Conservation (phyloP, 1,284 basidiomycete species). For the Apiotrichum gracile region DNA sequence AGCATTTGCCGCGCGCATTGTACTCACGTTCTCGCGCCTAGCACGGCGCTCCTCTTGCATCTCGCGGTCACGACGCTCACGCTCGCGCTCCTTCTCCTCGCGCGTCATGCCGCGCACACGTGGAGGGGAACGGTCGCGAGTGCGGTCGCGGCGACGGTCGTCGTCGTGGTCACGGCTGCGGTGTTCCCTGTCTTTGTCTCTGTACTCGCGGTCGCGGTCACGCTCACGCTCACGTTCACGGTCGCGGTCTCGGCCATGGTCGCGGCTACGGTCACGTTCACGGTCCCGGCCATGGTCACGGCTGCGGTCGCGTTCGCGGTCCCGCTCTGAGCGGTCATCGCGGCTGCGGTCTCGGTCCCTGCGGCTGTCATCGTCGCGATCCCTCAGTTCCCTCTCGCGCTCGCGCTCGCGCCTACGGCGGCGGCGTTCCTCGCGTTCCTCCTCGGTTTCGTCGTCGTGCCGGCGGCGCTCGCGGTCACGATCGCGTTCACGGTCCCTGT, state of each 20-base stretch:
- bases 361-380: constrained; percentile 52
- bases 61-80: constrained; percentile 38
- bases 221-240: constrained; percentile 3
- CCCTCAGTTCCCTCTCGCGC: constrained; percentile 1
- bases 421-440: constrained; percentile 51
- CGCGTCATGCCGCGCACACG: constrained; percentile 28
- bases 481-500: constrained; percentile 39
- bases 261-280: constrained; percentile 32
- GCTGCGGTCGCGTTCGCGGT: constrained; percentile 37
- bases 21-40: constrained; percentile 18
- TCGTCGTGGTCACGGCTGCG: constrained; percentile 15
- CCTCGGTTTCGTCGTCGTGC: constrained; percentile 4
- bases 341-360: constrained; percentile 20
- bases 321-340: constrained; percentile 1
- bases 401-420: constrained; percentile 44
- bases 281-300: constrained; percentile 28
- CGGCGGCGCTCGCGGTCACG: constrained; percentile 48
- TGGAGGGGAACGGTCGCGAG: constrained; percentile 2
- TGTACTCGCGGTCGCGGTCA: constrained; percentile 1
- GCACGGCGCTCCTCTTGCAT: constrained; percentile 40
- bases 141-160: constrained; percentile 6
- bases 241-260: constrained; percentile 24
- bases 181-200: background rate
- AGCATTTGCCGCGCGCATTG: background rate
- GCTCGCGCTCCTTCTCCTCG: constrained; percentile 40